Evolutionary conservation across 805 yeast species (phyloP).

Genomic region (Wickerhamiella shivajii): DNA sequence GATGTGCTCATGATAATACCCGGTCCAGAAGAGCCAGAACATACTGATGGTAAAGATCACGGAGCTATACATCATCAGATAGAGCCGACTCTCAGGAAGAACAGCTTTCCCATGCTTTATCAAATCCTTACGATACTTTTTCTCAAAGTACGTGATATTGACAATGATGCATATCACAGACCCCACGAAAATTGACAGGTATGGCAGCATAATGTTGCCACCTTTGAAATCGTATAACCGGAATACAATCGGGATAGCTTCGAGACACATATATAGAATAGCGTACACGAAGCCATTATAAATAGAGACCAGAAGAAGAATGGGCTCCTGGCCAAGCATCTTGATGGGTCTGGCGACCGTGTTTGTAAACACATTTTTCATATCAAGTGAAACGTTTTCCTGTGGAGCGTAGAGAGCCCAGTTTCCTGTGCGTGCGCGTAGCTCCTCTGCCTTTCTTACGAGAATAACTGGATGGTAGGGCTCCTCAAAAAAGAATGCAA

Average conservation of each 20-base stretch:
- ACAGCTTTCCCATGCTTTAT: conserved; percentile 37
- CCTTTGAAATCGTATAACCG: conserved; percentile 41
- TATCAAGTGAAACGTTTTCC: conserved; percentile 45
- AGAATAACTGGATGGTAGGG: conserved; percentile 35
- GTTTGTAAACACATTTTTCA: conserved; percentile 46
- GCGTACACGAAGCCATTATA: conserved; percentile 75
- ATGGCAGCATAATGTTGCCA: conserved; percentile 67
- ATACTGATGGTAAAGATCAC: conserved; percentile 60
- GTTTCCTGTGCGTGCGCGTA: conserved; percentile 71
- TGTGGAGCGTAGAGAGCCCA: conserved; percentile 80
- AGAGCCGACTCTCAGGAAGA: conserved; percentile 68
- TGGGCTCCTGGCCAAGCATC: conserved; percentile 60
- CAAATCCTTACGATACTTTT: conserved; percentile 35
- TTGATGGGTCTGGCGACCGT: conserved; percentile 52
- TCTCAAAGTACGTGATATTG: conserved; percentile 44
- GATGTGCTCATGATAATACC: conserved; percentile 50
- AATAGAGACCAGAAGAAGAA: conserved; percentile 48
- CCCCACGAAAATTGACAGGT: conserved; percentile 62
- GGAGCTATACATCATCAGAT: conserved; percentile 64
- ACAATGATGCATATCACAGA: conserved; percentile 44
- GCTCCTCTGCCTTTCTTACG: conserved; percentile 45
- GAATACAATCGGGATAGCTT: conserved; percentile 66
- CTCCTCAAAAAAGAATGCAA: conserved; percentile 28
- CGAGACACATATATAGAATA: conserved; percentile 55
- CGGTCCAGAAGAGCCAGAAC: conserved; percentile 83